Percentiles rank a stretch among this genome's conserved stretches.
Evolutionary conservation across 768 basidiomycete genomes (phyloP).

Genomic region (Pleurotus cornucopiae): DNA sequence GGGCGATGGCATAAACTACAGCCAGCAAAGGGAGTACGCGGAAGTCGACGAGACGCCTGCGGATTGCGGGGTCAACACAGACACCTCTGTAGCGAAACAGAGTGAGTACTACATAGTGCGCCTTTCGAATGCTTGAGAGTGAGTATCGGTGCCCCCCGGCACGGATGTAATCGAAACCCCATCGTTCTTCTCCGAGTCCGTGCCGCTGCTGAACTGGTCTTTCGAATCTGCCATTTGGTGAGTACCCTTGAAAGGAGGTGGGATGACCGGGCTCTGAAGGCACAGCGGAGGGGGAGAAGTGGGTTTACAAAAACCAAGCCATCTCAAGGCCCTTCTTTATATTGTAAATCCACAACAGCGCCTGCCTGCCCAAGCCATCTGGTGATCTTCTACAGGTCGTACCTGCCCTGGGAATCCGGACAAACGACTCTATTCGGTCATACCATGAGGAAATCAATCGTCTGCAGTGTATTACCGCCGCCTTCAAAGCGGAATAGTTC

Average conservation of each 20-base stretch:
- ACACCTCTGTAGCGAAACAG: neutral
- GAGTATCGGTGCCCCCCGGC: slow-evolving; percentile 1
- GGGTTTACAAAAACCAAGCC: neutral
- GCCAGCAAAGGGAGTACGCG: slow-evolving; percentile 38
- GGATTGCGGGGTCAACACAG: neutral
- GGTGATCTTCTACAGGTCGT: slow-evolving; percentile 1
- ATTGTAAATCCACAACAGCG: neutral
- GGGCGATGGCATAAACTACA: slow-evolving; percentile 34
- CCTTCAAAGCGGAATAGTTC: slow-evolving; percentile 5
- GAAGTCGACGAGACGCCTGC: slow-evolving; percentile 37
- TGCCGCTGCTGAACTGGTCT: neutral
- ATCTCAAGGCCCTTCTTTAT: neutral
- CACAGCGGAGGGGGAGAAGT: neutral
- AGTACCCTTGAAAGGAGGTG: too few relatives aligned
- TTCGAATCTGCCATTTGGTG: slow-evolving; percentile 3
- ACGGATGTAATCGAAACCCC: slow-evolving; percentile 17
- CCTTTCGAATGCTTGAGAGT: slow-evolving; percentile 27
- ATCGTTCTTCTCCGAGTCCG: slow-evolving; percentile 8
- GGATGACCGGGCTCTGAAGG: neutral
- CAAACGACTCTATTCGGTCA: neutral
- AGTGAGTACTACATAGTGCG: slow-evolving; percentile 31
- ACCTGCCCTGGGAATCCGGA: slow-evolving; percentile 6
- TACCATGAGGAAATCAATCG: neutral
- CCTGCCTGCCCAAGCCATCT: neutral
- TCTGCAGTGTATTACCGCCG: slow-evolving; percentile 4